Conservation (phyloP, 192 early-diverging fungal genomes). For the Lobosporangium transversale region DNA sequence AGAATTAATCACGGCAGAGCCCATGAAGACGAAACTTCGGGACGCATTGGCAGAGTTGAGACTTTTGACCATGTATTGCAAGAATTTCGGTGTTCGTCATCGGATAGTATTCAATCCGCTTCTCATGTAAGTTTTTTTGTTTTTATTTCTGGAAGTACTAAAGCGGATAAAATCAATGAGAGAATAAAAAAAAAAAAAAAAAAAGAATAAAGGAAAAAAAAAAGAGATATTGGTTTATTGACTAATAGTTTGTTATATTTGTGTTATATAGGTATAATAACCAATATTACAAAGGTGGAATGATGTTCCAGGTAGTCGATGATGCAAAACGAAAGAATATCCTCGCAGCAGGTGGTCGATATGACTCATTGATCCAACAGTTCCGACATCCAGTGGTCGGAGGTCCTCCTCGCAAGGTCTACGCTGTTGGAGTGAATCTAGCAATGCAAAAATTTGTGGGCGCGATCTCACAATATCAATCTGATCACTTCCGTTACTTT, state of each 20-base stretch:
- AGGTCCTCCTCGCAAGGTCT: constrained; percentile 46
- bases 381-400: constrained; percentile 59
- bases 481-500: constrained; percentile 59
- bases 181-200: too few relatives aligned
- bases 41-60: constrained; percentile 55
- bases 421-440: constrained; percentile 86
- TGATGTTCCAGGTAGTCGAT: constrained; percentile 65
- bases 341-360: constrained; percentile 65
- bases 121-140: constrained; percentile 55
- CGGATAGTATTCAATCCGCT: constrained; percentile 62
- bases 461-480: constrained; percentile 70
- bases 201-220: too few relatives aligned
- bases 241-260: too few relatives aligned
- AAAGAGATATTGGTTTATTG: neutral
- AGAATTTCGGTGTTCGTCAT: constrained; percentile 60
- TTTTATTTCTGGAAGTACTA: neutral
- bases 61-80: constrained; percentile 50
- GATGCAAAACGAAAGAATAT: constrained; percentile 63
- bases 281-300: constrained; percentile 67
- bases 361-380: constrained; percentile 63
- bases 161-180: neutral
- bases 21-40: constrained; percentile 53
- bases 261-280: constrained; percentile 62
- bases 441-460: constrained; percentile 76
- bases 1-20: constrained; percentile 46